Conservation (phyloP, 306 rosid species). For the Quercus variabilis region DNA sequence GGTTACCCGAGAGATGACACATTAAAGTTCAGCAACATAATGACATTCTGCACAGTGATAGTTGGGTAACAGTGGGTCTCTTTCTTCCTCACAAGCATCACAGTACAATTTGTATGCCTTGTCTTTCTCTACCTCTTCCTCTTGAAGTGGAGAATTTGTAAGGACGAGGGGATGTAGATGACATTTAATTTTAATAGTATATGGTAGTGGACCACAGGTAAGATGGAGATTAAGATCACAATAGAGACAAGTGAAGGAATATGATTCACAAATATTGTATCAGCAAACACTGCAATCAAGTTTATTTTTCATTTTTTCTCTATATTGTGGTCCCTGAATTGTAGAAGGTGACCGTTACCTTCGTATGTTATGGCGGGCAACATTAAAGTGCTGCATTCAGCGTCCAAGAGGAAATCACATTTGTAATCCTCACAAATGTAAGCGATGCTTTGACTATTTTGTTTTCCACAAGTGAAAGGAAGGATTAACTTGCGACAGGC, state of each 20-base stretch:
- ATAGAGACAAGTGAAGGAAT: background rate
- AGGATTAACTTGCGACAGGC: too few species aligned
- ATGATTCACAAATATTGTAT: background rate
- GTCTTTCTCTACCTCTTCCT: background rate
- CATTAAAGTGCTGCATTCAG: background rate
- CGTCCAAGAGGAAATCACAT: background rate
- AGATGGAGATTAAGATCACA: background rate
- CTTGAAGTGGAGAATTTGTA: too few species aligned
- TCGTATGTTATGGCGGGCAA: background rate
- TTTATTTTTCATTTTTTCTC: too few species aligned
- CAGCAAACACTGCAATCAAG: background rate
- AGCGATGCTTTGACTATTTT: too few species aligned
- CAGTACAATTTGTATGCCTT: background rate
- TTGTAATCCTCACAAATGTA: background rate
- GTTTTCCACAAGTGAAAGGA: too few species aligned
- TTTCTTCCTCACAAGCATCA: background rate
- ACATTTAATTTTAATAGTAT: background rate
- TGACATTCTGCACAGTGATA: background rate
- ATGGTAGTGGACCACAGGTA: slow-evolving; percentile 3
- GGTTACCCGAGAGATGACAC: background rate
- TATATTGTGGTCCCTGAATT: background rate
- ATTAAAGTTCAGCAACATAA: background rate
- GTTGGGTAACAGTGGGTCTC: background rate
- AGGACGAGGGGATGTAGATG: background rate
- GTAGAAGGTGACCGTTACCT: background rate